phyloP scores from a whole-genome alignment of 129 eudicot species.

The Scalesia atractyloides region DNA sequence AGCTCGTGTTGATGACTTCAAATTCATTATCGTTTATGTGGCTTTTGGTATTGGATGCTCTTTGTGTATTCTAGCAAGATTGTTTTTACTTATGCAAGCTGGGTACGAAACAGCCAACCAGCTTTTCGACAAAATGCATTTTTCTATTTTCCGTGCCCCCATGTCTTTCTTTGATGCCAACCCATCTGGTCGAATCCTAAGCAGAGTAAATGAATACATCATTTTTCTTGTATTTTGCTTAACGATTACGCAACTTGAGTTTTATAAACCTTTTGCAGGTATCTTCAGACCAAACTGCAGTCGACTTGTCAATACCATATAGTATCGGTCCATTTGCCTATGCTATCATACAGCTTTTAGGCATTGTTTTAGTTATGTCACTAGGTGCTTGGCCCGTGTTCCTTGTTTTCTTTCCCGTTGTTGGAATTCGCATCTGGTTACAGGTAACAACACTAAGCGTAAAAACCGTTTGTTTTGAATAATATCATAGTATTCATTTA shows the following conservation, averaged over 20 bases:
- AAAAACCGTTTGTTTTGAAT: no score
- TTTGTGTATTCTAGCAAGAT: constrained; percentile 56
- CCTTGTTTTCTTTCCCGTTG: constrained; percentile 70
- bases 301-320: constrained; percentile 64
- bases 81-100: constrained; percentile 50
- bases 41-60: constrained; percentile 75
- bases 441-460: constrained; percentile 60
- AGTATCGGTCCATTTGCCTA: constrained; percentile 50
- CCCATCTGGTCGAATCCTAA: constrained; percentile 86
- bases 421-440: constrained; percentile 59
- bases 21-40: constrained; percentile 66
- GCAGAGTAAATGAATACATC: constrained; percentile 53
- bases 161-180: constrained; percentile 98
- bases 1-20: constrained; percentile 47
- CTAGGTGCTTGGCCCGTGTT: constrained; percentile 92
- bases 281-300: constrained; percentile 87
- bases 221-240: constrained; percentile 5
- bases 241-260: constrained; percentile 8
- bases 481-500: neutral
- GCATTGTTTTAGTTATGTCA: constrained; percentile 78
- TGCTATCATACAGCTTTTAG: constrained; percentile 68
- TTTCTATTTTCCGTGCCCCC: constrained; percentile 82
- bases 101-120: constrained; percentile 72
- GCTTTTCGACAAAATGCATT: constrained; percentile 84
- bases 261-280: constrained; percentile 46